Evolutionary conservation across 768 basidiomycete species (phyloP).

Genomic region (Suillus paluster): DNA sequence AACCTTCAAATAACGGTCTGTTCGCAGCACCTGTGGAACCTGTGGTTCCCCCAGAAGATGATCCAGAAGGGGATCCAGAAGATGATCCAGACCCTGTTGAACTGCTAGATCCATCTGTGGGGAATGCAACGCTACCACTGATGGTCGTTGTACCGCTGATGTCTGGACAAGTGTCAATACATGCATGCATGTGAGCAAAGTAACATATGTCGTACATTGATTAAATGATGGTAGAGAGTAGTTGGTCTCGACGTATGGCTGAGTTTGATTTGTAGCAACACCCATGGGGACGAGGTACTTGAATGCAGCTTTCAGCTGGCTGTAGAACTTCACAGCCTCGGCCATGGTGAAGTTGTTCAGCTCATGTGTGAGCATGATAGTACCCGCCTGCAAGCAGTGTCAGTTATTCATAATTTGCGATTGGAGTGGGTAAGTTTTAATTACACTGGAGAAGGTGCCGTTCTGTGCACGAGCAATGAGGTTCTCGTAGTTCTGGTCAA

Average conservation of each 20-base stretch:
- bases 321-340: conserved; percentile 58
- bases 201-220: conserved; percentile 43
- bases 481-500: conserved; percentile 56
- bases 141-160: conserved; percentile 31
- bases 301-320: conserved; percentile 49
- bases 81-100: conserved; percentile 13
- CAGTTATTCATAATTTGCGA: not conserved
- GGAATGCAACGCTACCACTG: not conserved
- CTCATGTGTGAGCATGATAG: conserved; percentile 62
- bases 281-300: conserved; percentile 55
- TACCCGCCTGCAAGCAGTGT: conserved; percentile 42
- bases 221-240: conserved; percentile 48
- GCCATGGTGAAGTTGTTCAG: conserved; percentile 64
- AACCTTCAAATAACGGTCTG: not conserved
- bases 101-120: conserved; percentile 7
- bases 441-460: conserved; percentile 46
- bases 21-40: conserved; percentile 3
- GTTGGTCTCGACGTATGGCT: conserved; percentile 56
- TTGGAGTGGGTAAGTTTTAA: conserved; percentile 7
- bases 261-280: conserved; percentile 53
- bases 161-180: conserved; percentile 17
- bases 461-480: conserved; percentile 52
- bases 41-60: conserved; percentile 1
- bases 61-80: not conserved
- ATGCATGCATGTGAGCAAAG: not conserved